phyloP scores from a whole-genome alignment of 768 basidiomycete species.

The Phanerochaete carnosa region DNA sequence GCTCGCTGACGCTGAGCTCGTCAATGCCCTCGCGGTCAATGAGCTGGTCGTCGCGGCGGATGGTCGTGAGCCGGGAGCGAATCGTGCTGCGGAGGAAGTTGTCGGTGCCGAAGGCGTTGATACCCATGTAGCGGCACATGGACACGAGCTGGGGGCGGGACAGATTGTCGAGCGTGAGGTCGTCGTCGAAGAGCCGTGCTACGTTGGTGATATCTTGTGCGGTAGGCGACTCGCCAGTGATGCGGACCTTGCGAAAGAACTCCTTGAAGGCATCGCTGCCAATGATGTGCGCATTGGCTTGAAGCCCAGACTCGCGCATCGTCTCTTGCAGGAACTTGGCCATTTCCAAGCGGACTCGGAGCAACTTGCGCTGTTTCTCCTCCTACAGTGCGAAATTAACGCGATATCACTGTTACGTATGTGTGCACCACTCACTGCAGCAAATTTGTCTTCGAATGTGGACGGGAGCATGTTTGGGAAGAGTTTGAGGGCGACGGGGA shows the following conservation, averaged over 20 bases:
- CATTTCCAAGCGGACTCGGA: conserved; percentile 95
- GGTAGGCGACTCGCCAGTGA: conserved; percentile 93
- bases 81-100: conserved; percentile 95
- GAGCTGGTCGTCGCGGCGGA: conserved; percentile 90
- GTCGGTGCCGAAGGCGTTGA: conserved; percentile 98
- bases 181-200: conserved; percentile 95
- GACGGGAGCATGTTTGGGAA: conserved; percentile 99
- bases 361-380: conserved; percentile 94
- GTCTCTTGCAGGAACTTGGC: conserved; percentile 99
- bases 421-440: conserved; percentile 63
- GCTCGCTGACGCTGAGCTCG: conserved; percentile 84
- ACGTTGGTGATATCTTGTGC: conserved; percentile 88
- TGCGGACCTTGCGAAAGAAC: conserved; percentile 98
- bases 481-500: conserved; percentile 93
- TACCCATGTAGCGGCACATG: conserved; percentile 96
- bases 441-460: conserved; percentile 96
- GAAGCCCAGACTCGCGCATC: conserved; percentile 88
- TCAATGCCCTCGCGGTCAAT: conserved; percentile 90
- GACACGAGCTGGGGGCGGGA: conserved; percentile 97
- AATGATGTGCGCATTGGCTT: conserved; percentile 90
- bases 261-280: conserved; percentile 96
- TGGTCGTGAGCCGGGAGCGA: conserved; percentile 73
- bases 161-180: conserved; percentile 95
- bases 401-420: neutral
- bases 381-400: conserved; percentile 51